Evolutionary conservation across 768 basidiomycete genomes (phyloP).

Genomic region (Kwoniella shandongensis): DNA sequence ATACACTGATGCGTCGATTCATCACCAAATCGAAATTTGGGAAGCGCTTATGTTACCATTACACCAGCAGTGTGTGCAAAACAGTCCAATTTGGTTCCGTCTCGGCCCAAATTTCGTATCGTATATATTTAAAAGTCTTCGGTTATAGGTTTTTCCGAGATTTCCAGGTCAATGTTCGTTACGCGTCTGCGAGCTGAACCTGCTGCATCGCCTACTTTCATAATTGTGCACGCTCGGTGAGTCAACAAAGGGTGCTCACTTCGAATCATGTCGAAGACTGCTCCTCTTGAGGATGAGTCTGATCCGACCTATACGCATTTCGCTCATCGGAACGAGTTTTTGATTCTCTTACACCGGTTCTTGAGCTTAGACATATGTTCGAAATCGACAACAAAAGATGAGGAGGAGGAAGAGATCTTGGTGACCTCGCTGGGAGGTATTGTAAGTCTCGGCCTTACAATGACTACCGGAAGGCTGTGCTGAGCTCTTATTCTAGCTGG

Average conservation of each 20-base stretch:
- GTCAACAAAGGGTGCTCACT: too few species aligned
- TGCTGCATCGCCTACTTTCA: too few species aligned
- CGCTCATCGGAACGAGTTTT: constrained; percentile 60
- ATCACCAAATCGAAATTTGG: neutral
- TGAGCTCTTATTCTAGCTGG: constrained; percentile 60
- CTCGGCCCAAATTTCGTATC: neutral
- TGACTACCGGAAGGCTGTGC: neutral
- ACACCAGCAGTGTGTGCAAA: constrained; percentile 9
- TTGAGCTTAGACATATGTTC: constrained; percentile 60
- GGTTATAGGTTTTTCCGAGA: too few species aligned
- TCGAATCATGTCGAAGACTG: neutral
- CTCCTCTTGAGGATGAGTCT: constrained; percentile 35
- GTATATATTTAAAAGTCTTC: too few species aligned
- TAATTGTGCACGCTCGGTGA: too few species aligned
- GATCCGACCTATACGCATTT: constrained; percentile 52
- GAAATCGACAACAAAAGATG: constrained; percentile 56
- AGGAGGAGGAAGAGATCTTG: constrained; percentile 51
- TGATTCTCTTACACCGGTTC: constrained; percentile 59
- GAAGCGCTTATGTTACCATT: constrained; percentile 7
- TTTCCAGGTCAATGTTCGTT: too few species aligned
- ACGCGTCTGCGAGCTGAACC: too few species aligned
- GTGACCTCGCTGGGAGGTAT: constrained; percentile 46
- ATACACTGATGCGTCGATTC: neutral
- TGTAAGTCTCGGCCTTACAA: constrained; percentile 30
- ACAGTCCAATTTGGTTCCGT: neutral